A percentile compares a stretch with the other conserved stretches of the same genome.
Conservation (phyloP, 345 rosid species). For the Citrus australasica region DNA sequence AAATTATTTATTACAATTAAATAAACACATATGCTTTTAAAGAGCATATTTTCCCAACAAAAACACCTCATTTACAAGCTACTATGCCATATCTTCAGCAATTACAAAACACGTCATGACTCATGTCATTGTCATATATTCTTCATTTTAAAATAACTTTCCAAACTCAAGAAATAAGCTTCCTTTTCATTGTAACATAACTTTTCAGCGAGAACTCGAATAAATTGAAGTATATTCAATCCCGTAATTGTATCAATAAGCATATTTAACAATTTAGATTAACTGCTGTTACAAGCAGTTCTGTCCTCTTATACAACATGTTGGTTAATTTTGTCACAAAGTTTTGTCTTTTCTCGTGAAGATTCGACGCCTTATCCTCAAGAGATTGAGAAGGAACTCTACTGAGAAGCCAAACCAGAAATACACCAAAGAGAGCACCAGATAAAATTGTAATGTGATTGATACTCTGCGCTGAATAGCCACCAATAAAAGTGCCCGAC, state of each 20-base stretch:
- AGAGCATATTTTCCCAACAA: no score
- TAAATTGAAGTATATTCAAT: neutral
- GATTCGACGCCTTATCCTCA: conserved; percentile 25
- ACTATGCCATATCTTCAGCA: neutral
- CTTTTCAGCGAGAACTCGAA: neutral
- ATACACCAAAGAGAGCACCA: conserved; percentile 79
- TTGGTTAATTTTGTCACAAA: neutral
- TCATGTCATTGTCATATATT: neutral
- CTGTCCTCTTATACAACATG: neutral
- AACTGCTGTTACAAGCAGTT: neutral
- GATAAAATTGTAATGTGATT: conserved; percentile 92
- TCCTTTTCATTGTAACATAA: neutral
- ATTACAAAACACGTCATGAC: neutral
- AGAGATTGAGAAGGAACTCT: conserved; percentile 55
- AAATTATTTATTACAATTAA: no score
- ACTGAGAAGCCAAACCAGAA: conserved; percentile 80
- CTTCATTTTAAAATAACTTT: neutral
- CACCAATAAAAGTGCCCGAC: conserved; percentile 50
- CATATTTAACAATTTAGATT: neutral
- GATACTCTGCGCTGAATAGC: conserved; percentile 58
- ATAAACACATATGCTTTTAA: no score
- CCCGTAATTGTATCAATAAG: neutral
- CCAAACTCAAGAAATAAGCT: no score
- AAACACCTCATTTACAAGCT: no score
- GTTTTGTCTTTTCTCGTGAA: conserved; percentile 24